phyloP scores from a whole-genome alignment of 495 filamentous ascomycete genomes.

The Neohortaea acidophila region DNA sequence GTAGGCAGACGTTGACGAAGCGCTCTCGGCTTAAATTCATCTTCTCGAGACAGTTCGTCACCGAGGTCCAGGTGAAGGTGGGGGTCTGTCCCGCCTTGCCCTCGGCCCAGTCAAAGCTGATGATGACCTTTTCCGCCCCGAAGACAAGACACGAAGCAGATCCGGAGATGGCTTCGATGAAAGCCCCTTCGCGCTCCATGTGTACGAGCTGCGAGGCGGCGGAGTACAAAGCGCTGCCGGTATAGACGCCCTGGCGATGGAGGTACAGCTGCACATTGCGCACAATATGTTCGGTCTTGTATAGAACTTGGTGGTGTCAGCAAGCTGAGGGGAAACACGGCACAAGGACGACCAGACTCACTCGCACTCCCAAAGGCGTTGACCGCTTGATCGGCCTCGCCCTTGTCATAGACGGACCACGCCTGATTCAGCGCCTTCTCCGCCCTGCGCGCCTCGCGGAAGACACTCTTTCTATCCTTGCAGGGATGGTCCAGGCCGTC shows the following conservation, averaged over 20 bases:
- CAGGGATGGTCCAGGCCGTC: constrained; percentile 65
- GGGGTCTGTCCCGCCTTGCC: constrained; percentile 41
- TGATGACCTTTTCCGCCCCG: constrained; percentile 70
- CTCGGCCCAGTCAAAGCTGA: constrained; percentile 42
- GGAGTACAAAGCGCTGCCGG: constrained; percentile 78
- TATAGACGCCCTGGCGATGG: constrained; percentile 50
- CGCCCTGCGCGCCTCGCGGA: constrained; percentile 24
- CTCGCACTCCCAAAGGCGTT: constrained; percentile 68
- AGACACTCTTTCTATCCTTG: constrained; percentile 34
- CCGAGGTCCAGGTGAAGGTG: constrained; percentile 55
- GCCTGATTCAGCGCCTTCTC: constrained; percentile 26
- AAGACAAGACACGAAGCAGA: constrained; percentile 80
- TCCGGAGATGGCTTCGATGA: constrained; percentile 66
- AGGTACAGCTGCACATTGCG: constrained; percentile 51
- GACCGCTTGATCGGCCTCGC: constrained; percentile 38
- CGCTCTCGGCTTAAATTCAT: constrained; percentile 54
- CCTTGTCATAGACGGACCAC: constrained; percentile 78
- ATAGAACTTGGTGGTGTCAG: constrained; percentile 40
- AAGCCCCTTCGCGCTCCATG: constrained; percentile 50
- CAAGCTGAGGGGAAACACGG: neutral
- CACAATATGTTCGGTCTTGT: constrained; percentile 34
- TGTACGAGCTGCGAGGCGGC: constrained; percentile 85
- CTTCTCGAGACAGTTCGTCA: constrained; percentile 51
- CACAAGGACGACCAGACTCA: constrained; percentile 30
- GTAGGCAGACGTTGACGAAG: constrained; percentile 70